Evolutionary conservation across 2,329 filamentous ascomycete species (phyloP), one percentile per base, ranked within the genome.

Genomic region (Diaporthe caulivora): DNA sequence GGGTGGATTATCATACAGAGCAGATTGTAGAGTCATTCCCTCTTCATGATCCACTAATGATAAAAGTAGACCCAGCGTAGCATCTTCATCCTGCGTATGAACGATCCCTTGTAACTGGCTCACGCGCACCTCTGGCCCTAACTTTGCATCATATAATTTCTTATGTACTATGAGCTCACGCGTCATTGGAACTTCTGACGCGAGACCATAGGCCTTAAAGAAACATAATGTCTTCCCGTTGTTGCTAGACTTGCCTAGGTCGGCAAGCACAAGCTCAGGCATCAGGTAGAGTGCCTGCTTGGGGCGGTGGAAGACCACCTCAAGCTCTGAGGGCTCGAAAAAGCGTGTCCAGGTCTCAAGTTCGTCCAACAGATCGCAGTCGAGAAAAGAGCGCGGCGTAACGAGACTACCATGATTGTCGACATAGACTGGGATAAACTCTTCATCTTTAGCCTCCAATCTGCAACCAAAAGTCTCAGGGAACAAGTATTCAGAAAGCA

Each of bases 21-120:
- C 42, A 64, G 42, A 49, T 64, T 49, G n/a, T 11, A 64, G 15
- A 21, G 26, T 64, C 42, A 49, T 49, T 1, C 58, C 72, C 37
- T 72, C 71, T 37, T 72, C 57, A 54, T 53, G 53, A 34, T 71
- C 57, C 1, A 64, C 37, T 9, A 49, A 47, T 6, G 42, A 64
- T 13, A 64, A 26, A 49, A 64, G 58, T 11, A 64, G 15, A 21
- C 58, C 42, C 26, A 64, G 42, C 17, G 58, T 64, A 24, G 42
- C 58, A 49, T 49, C 58, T 17, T 64, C 58, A 24, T 64, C 58
- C 42, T 26, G 42, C 1, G 15, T 31, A 21, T 64, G 26, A 34
- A 64, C 58, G 10, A 64, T 49, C 3, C 58, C 58, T 5, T 64
- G 58, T 5, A 64, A 21, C 58, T 21, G 58, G 58, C 58, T 64